Base-by-base conservation (phyloP, 768 basidiomycete species). In the Exidia glandulosa region DNA sequence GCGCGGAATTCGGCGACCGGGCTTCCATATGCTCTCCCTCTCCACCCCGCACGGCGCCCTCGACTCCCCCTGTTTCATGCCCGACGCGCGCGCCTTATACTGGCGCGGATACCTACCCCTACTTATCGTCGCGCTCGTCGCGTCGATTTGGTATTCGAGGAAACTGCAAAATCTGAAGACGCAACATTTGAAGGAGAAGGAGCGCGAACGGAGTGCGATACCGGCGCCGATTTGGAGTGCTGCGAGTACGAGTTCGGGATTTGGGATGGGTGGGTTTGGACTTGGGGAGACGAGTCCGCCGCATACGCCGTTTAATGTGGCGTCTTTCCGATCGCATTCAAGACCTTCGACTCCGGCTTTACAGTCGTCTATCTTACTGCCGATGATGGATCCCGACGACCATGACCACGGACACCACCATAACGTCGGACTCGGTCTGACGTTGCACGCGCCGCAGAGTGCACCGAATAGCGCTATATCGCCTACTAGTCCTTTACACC, bases 21-120 rank as follows among this genome's bases (percentile, higher is more conserved):
- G 93, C 45, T 93, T 94, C 72, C 91, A 95, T 65, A 80, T 98
- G 23, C 79, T 98, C 48, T 89, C 93, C 1, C 80, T 98, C 27
- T 27, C 76, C 75, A 52, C 77, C 78, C 27, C 72, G 64, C 59
- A 65, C 74, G 32, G 75, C 72, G 3, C 74, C 77, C 65, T 59
- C 57, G 85, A 92, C 63, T 68, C 73, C 6, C 82, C 83, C 13
- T 97, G 94, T 72, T 67, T 86, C 47, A 79, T 98, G 59, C 95
- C 94, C 0, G 84, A 93, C 71, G 93, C 95, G 67, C 69, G 90
- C 50, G 77, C 80, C 41, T 87, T 92, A 63, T 96, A 93, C 71
- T 71, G 86, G 45, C 72, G 77, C 57, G 68, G 76, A n/a, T 95
- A 95, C 69, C 70, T 86, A 29, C 89, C 90, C 25, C 74, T 90